Conservation (phyloP, 495 filamentous ascomycete species). For the Talaromyces thailandensis region DNA sequence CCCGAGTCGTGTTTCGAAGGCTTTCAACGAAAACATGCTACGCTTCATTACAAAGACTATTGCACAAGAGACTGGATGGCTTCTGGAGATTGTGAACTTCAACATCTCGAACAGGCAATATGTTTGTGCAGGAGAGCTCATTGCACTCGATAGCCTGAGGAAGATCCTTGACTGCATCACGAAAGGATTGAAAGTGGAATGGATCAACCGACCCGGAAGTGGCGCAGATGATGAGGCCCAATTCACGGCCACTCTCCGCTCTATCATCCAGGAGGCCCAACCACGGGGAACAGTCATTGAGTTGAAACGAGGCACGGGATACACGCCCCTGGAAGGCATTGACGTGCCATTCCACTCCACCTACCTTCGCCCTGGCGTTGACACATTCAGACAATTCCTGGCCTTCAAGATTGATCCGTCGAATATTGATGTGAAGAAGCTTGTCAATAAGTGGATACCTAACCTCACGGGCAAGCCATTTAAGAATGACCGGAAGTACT, state of each 20-base stretch:
- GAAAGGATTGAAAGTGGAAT: slow-evolving; percentile 89
- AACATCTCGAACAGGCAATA: slow-evolving; percentile 31
- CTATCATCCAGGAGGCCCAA: not conserved
- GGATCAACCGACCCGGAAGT: slow-evolving; percentile 60
- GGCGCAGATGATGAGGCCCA: not conserved
- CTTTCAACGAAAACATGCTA: slow-evolving; percentile 15
- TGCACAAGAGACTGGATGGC: slow-evolving; percentile 9
- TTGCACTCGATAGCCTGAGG: slow-evolving; percentile 67
- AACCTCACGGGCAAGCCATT: slow-evolving; percentile 29
- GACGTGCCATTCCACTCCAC: slow-evolving; percentile 36
- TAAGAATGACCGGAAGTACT: slow-evolving; percentile 78
- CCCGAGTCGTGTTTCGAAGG: slow-evolving; percentile 23
- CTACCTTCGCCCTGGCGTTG: slow-evolving; percentile 20
- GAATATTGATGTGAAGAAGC: slow-evolving; percentile 15
- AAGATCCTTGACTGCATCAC: slow-evolving; percentile 67
- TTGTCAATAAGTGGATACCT: slow-evolving; percentile 27
- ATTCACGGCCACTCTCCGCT: not conserved
- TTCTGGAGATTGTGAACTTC: slow-evolving; percentile 36
- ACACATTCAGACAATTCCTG: slow-evolving; percentile 20
- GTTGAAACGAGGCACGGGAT: slow-evolving; percentile 18
- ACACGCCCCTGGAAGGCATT: slow-evolving; percentile 30
- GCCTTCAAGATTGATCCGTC: slow-evolving; percentile 8
- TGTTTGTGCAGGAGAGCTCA: slow-evolving; percentile 35
- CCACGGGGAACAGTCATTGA: slow-evolving; percentile 7
- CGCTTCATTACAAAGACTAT: slow-evolving; percentile 15